phyloP scores from a whole-genome alignment of 805 yeast species.

The Metschnikowia dekortorum region DNA sequence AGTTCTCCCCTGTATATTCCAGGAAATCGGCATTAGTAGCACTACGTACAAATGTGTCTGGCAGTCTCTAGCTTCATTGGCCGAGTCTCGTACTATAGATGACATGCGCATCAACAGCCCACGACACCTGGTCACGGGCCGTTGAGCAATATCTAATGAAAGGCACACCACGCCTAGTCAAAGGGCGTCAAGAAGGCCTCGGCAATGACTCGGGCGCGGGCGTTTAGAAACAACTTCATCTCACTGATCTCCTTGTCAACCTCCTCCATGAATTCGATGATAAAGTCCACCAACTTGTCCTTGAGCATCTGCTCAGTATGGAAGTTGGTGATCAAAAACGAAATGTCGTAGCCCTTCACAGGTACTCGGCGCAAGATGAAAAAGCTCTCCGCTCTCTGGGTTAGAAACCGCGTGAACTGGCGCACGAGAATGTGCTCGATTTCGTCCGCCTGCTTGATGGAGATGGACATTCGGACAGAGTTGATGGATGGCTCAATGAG shows the following conservation, averaged over 20 bases:
- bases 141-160: too few relatives aligned
- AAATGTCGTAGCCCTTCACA: conserved; percentile 85
- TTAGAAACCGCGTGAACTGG: conserved; percentile 88
- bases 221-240: conserved; percentile 93
- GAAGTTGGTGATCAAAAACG: conserved; percentile 87
- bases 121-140: conserved; percentile 1
- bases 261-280: conserved; percentile 98
- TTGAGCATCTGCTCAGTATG: conserved; percentile 96
- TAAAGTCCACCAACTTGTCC: conserved; percentile 91
- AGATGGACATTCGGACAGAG: conserved; percentile 84
- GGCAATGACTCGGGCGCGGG: conserved; percentile 96
- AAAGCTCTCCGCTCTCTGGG: conserved; percentile 94
- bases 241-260: conserved; percentile 98
- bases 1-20: too few relatives aligned
- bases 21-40: neutral
- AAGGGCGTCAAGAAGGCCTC: conserved; percentile 92
- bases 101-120: neutral
- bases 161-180: conserved; percentile 40
- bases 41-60: neutral
- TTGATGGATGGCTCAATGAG: conserved; percentile 92
- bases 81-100: neutral
- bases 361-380: conserved; percentile 89
- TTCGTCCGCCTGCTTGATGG: conserved; percentile 96
- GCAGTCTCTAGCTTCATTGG: neutral
- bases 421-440: conserved; percentile 92